These are phyloP conservation scores for Xylariaceae sp. DNA, from an alignment of 2,329 filamentous ascomycete genomes.

Conservation along the genomic window DNA sequence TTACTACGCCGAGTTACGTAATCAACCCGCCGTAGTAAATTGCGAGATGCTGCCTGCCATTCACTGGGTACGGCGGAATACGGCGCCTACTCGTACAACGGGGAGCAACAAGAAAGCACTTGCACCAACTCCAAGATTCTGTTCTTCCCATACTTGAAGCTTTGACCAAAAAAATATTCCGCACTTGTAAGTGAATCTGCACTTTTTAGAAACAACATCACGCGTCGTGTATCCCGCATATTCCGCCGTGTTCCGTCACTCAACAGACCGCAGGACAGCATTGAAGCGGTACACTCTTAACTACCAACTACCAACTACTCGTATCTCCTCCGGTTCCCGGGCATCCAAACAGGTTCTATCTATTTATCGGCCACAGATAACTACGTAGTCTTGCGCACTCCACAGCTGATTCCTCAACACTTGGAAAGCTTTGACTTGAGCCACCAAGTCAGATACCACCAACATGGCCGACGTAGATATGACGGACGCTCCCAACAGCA, in stretches of 20 bases:
- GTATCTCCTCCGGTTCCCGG: neutral
- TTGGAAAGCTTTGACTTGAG: neutral
- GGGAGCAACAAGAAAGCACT: neutral
- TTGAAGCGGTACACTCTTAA: neutral
- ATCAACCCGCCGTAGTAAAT: too few relatives aligned
- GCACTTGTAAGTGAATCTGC: neutral
- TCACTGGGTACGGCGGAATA: too few relatives aligned
- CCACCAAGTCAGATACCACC: slow-evolving; percentile 3
- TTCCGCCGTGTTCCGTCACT: neutral
- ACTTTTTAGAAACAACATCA: neutral
- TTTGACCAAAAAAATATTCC: neutral
- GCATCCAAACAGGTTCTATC: slow-evolving; percentile 2
- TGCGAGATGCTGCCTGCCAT: too few relatives aligned
- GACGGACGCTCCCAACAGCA: slow-evolving; percentile 69
- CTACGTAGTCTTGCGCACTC: neutral
- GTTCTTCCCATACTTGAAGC: neutral
- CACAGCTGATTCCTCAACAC: neutral
- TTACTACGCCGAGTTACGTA: too few relatives aligned
- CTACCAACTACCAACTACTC: neutral
- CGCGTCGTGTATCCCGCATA: neutral
- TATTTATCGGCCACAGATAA: neutral
- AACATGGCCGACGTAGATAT: slow-evolving; percentile 94
- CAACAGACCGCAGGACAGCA: neutral
- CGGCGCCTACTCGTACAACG: too few relatives aligned
- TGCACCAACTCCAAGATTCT: neutral